Evolutionary conservation across 202 grass and related monocot genomes (phyloP), one percentile per base, ranked within the genome.

Genomic region (Zoysia matrella): DNA sequence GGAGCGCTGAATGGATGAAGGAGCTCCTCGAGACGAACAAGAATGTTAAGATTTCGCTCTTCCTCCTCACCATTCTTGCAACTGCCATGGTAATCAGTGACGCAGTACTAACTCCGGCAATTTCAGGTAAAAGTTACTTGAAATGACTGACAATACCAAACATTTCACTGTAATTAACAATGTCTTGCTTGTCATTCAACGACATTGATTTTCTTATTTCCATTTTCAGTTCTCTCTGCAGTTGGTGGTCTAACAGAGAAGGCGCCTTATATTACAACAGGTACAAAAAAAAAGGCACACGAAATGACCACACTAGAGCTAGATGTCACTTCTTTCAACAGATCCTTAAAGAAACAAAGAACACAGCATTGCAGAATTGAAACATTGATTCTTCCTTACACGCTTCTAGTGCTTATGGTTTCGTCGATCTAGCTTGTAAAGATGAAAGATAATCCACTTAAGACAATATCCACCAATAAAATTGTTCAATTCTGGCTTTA

Each of bases 1-100:
- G 83, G 63, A 89, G 88, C 48, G 91, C 91, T 3, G 72, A 75
- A 15, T 93, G 91, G 91, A 68, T 91, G 67, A 93, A 97, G 79
- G 57, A 84, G 4, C 78, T 85, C 40, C 68, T 97, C 6, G 91
- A 93, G 77, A 77, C 54, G 22, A 87, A 67, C 63, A 83, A 70
- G 11, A 8, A 36, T 0, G 74, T 82, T 1, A 92, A 89, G 77
- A 55, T 89, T 43, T 11, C 36, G 4, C 69, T 97, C 47, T 93
- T 97, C 84, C 48, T 83, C 30, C 66, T 89, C 60, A 86, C 89
- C 50, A 89, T 97, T 60, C 75, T 97, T 8, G 94, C 86, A 0
- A 97, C 89, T 0, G 88, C 86, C 11, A 82, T 97, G 63, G 91
- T 86, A 51, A 88, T 97, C 36, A 90, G 88, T 70, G 94, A 93